These are phyloP conservation scores for Penicillium janthinellum DNA, from an alignment of 2,329 filamentous ascomycete genomes.

Conservation along the genomic window DNA sequence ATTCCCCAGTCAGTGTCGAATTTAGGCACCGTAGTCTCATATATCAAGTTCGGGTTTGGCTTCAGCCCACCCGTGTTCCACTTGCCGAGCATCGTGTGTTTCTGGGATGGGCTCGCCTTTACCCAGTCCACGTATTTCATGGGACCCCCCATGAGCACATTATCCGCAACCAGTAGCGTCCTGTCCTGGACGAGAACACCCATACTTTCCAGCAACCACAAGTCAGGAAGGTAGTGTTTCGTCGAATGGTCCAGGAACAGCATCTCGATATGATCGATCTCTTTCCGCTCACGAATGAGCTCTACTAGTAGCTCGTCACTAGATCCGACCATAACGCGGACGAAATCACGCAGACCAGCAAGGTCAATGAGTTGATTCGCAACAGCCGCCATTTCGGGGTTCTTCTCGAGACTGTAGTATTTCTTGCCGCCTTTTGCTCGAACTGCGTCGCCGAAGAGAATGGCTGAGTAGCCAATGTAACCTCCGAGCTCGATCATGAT, in stretches of 20 bases:
- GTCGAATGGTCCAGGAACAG: slow-evolving; percentile 80
- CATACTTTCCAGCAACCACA: slow-evolving; percentile 73
- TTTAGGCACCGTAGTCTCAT: slow-evolving; percentile 13
- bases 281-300: slow-evolving; percentile 53
- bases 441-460: slow-evolving; percentile 69
- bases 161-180: slow-evolving; percentile 19
- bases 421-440: slow-evolving; percentile 60
- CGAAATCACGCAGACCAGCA: slow-evolving; percentile 66
- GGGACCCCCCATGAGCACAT: slow-evolving; percentile 23
- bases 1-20: slow-evolving; percentile 17
- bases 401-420: slow-evolving; percentile 71
- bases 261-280: slow-evolving; percentile 62
- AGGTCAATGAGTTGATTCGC: slow-evolving; percentile 67
- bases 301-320: slow-evolving; percentile 64
- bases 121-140: slow-evolving; percentile 23
- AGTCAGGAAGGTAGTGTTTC: slow-evolving; percentile 68
- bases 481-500: slow-evolving; percentile 75
- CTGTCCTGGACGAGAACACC: slow-evolving; percentile 60
- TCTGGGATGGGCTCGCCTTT: slow-evolving; percentile 14
- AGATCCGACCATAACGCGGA: slow-evolving; percentile 68
- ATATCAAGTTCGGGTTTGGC: slow-evolving; percentile 18
- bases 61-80: slow-evolving; percentile 2
- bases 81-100: slow-evolving; percentile 9
- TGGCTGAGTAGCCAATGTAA: slow-evolving; percentile 78
- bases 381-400: slow-evolving; percentile 70